These are phyloP conservation scores for Hypomyces rosellus DNA, from an alignment of 2,329 filamentous ascomycete genomes.

Conservation along the genomic window DNA sequence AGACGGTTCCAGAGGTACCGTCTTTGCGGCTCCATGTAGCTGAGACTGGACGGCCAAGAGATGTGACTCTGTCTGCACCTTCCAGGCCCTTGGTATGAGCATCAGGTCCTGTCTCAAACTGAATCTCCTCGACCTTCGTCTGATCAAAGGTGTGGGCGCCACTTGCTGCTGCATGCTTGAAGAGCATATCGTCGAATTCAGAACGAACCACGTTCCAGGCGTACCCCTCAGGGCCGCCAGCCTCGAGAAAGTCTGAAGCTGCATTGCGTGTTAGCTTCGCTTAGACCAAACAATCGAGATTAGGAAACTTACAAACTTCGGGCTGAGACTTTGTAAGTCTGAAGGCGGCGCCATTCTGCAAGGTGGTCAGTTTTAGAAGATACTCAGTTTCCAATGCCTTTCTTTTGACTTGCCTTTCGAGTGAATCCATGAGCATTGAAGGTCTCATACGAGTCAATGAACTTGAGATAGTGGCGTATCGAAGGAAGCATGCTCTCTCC, in stretches of 20 bases:
- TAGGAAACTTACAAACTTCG: conserved; percentile 25
- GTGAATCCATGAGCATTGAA: conserved; percentile 36
- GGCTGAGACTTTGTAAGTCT: conserved; percentile 27
- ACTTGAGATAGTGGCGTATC: conserved; percentile 36
- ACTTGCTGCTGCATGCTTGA: conserved; percentile 32
- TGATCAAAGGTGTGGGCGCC: conserved; percentile 30
- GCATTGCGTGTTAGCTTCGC: not conserved
- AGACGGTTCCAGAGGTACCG: conserved; percentile 31
- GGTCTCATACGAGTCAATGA: conserved; percentile 35
- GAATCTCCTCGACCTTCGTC: conserved; percentile 28
- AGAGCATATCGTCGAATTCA: conserved; percentile 39
- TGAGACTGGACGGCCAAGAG: conserved; percentile 27
- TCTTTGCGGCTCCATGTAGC: conserved; percentile 30
- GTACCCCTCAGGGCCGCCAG: conserved; percentile 31
- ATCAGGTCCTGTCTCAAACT: conserved; percentile 19
- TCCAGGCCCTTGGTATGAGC: not conserved
- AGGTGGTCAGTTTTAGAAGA: not conserved
- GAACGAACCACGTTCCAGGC: conserved; percentile 43
- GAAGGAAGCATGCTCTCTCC: conserved; percentile 33
- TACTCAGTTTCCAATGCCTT: not conserved
- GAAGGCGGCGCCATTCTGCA: conserved; percentile 31
- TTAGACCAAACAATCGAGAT: too few relatives aligned
- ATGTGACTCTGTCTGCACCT: not conserved
- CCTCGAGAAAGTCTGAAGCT: conserved; percentile 38
- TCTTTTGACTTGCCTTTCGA: conserved; percentile 26